These are phyloP conservation scores for Vaccinium myrtillus DNA, from an alignment of 148 eudicot species.

Conservation along the genomic window DNA sequence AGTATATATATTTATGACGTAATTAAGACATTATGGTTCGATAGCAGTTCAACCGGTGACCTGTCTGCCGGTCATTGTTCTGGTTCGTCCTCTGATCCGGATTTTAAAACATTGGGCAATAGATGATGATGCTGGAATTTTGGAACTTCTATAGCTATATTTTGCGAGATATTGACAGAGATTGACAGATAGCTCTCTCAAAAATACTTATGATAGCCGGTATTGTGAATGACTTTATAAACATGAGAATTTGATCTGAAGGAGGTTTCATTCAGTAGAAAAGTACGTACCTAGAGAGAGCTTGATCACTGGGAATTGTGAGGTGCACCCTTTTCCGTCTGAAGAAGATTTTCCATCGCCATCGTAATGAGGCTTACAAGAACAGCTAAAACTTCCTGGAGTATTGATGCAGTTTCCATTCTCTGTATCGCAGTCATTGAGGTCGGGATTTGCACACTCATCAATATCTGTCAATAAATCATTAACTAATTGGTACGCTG, in stretches of 20 bases:
- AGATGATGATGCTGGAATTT: too few relatives aligned
- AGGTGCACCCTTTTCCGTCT: conserved; percentile 18
- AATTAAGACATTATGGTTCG: too few relatives aligned
- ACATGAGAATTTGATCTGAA: background rate
- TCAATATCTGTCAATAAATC: conserved; percentile 17
- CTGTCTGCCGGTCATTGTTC: too few relatives aligned
- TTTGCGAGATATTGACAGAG: too few relatives aligned
- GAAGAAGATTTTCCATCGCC: conserved; percentile 23
- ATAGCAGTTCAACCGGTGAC: too few relatives aligned
- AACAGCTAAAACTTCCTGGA: conserved; percentile 20
- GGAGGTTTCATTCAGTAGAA: background rate
- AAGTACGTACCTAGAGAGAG: conserved; percentile 22
- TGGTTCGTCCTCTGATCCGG: too few relatives aligned
- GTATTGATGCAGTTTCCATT: conserved; percentile 19
- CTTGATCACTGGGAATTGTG: conserved; percentile 16
- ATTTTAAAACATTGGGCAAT: too few relatives aligned
- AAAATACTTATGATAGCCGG: too few relatives aligned
- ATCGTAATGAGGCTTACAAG: conserved; percentile 13
- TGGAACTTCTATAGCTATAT: too few relatives aligned
- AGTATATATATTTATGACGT: too few relatives aligned
- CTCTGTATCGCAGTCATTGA: background rate
- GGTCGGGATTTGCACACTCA: conserved; percentile 21
- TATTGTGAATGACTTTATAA: background rate
- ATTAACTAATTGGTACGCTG: background rate
- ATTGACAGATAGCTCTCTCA: too few relatives aligned